Percentiles rank a stretch among this genome's conserved stretches.
These are phyloP conservation scores for Rhodotorula sp. DNA, from an alignment of 1,284 basidiomycete genomes.

Conservation along the genomic window DNA sequence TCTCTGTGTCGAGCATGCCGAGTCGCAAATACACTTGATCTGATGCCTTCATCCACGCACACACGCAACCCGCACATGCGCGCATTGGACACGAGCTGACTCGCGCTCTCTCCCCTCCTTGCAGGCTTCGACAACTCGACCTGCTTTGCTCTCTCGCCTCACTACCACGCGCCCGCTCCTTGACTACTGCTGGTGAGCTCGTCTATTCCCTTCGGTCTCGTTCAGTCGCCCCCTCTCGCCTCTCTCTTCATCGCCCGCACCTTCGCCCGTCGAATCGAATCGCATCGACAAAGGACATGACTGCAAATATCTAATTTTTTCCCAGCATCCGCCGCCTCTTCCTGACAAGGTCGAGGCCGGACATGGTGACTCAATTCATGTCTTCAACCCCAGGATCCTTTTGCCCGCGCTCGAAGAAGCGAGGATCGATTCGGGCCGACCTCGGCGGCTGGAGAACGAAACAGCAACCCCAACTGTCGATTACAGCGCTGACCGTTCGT, in stretches of 20 bases:
- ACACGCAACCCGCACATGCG: not conserved
- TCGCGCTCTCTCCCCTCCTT: not conserved
- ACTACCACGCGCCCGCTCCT: too few relatives aligned
- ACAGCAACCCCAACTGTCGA: not conserved
- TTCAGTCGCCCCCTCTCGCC: too few relatives aligned
- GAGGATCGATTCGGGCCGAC: too few relatives aligned
- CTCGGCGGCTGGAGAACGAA: too few relatives aligned
- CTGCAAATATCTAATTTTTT: conserved; percentile 21
- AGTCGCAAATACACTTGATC: conserved; percentile 24
- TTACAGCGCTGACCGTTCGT: not conserved
- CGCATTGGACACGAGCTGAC: not conserved
- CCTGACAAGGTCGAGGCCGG: conserved; percentile 10
- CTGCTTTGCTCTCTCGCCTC: too few relatives aligned
- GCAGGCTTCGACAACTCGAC: not conserved
- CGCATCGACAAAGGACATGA: conserved; percentile 9
- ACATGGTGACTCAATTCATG: conserved; percentile 11
- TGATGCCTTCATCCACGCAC: not conserved
- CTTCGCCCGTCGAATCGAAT: too few relatives aligned
- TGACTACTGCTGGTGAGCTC: too few relatives aligned
- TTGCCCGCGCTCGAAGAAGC: too few relatives aligned
- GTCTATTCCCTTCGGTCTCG: too few relatives aligned
- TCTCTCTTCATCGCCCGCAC: too few relatives aligned
- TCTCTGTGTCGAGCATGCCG: conserved; percentile 21
- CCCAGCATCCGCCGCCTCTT: conserved; percentile 7
- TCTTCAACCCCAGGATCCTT: conserved; percentile 31